Evolutionary conservation across 768 basidiomycete species (phyloP), one percentile per base, ranked within the genome.

Genomic region (Suillus subluteus): DNA sequence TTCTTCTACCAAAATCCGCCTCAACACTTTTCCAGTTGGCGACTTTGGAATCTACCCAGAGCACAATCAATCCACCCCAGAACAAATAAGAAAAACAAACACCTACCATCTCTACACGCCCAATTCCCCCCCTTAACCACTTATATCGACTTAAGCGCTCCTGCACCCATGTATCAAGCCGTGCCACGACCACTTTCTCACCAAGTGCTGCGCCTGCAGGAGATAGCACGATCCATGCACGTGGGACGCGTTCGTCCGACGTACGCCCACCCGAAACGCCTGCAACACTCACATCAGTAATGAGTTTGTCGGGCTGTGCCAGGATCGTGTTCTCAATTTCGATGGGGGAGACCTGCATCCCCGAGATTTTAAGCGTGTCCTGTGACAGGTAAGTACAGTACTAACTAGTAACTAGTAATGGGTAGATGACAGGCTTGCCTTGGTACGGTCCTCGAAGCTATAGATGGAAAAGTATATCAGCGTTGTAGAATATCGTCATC

Each of bases 281-380:
- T 0, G 89, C 91, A 18, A 94, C 92, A 1, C 84, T 82, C 11
- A 81, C 89, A 68, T 94, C 93, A 9, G 73, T 76, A 65, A 94
- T 84, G 55, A 92, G 81, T 16, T 79, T 79, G 7, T 82, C 82
- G 0, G 91, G 90, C 41, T 94, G 86, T 0, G 80, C 80, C 18
- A 88, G 82, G 2, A 94, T 77, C 32, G 82, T 83, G 37, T 86
- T 81, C 73, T 94, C 93, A 58, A 94, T 89, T 73, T 95, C 92
- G 16, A 85, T 82, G 0, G 92, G 93, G 0, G 93, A 92, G 0
- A 94, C 93, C 76, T 94, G 93, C 62, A 80, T 82, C 4, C 92
- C 93, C 0, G 91, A 92, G 2, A 95, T 83, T 73, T 95, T 95
- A 23, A 95, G 81, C 0, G 87, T 92, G 72, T 94, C 92, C 88